These are phyloP conservation scores for Cerioporus squamosus DNA, from an alignment of 1,284 basidiomycete genomes.

Conservation along the genomic window DNA sequence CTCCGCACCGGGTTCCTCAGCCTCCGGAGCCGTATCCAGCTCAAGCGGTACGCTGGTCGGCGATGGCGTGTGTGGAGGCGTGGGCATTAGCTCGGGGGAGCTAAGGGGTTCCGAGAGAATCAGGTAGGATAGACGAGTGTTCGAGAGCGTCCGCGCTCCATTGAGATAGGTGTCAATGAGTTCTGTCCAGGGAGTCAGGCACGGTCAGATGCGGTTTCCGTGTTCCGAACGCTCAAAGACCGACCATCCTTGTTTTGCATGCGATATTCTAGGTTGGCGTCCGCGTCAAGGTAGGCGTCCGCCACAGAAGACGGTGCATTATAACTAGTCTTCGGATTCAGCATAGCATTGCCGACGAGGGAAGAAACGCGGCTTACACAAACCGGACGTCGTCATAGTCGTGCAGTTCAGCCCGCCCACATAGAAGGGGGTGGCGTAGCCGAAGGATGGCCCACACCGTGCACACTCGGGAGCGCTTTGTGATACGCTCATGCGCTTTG, in stretches of 20 bases:
- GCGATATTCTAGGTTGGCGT: constrained; percentile 53
- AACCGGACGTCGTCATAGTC: constrained; percentile 70
- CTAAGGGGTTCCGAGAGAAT: constrained; percentile 51
- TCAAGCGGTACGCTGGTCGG: constrained; percentile 11
- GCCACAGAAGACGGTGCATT: constrained; percentile 46
- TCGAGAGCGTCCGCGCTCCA: constrained; percentile 73
- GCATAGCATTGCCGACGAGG: constrained; percentile 2
- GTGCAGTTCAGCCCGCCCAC: constrained; percentile 60
- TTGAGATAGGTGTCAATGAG: constrained; percentile 74
- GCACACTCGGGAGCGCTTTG: constrained; percentile 52
- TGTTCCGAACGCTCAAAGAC: constrained; percentile 3
- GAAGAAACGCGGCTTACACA: constrained; percentile 44
- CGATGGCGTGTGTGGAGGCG: constrained; percentile 43
- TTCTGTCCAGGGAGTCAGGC: constrained; percentile 40
- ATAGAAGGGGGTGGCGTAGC: constrained; percentile 69
- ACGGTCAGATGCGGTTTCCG: neutral
- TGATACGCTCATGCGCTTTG: constrained; percentile 45
- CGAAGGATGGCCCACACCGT: constrained; percentile 73
- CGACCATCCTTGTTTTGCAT: constrained; percentile 57
- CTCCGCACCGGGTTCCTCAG: neutral
- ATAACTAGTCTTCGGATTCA: constrained; percentile 44
- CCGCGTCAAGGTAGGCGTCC: constrained; percentile 53
- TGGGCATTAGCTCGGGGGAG: constrained; percentile 30
- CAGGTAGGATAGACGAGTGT: constrained; percentile 71
- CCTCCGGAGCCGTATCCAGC: neutral